A percentile compares a stretch with the other conserved stretches of the same genome.
Conservation (phyloP, 1,284 basidiomycete genomes). For the Vanrija pseudolonga region DNA sequence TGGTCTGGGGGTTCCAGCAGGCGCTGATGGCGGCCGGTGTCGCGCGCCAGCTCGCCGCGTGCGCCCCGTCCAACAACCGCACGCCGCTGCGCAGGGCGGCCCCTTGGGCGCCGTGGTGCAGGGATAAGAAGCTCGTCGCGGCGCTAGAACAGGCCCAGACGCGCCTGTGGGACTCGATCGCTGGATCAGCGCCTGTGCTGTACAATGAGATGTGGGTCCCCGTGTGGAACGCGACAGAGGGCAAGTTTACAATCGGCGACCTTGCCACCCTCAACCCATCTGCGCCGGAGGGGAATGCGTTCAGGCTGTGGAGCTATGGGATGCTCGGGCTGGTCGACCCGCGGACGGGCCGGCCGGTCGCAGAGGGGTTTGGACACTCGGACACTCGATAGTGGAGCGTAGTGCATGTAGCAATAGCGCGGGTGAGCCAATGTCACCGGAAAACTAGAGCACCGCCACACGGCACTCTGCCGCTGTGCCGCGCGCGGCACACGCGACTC, state of each 20-base stretch:
- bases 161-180: slow-evolving; percentile 50
- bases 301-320: slow-evolving; percentile 49
- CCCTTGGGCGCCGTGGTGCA: slow-evolving; percentile 42
- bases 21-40: slow-evolving; percentile 52
- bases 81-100: slow-evolving; percentile 12
- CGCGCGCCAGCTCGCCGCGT: slow-evolving; percentile 48
- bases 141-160: slow-evolving; percentile 44
- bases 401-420: no score
- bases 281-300: slow-evolving; percentile 47
- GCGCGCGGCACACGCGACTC: no score
- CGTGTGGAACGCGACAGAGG: slow-evolving; percentile 15
- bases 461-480: no score
- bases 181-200: slow-evolving; percentile 38
- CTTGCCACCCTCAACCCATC: slow-evolving; percentile 35
- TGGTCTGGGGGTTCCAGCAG: slow-evolving; percentile 54
- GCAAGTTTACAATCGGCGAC: slow-evolving; percentile 37
- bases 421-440: no score
- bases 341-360: slow-evolving; percentile 27
- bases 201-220: slow-evolving; percentile 41
- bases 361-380: no score
- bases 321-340: slow-evolving; percentile 45
- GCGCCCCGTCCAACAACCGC: slow-evolving; percentile 19
- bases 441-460: no score
- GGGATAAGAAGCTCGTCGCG: slow-evolving; percentile 37
- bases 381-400: no score